Percentiles rank a stretch among this genome's conserved stretches.
Evolutionary conservation across 2,329 filamentous ascomycete genomes (phyloP).

Genomic region (Penicillium sp.): DNA sequence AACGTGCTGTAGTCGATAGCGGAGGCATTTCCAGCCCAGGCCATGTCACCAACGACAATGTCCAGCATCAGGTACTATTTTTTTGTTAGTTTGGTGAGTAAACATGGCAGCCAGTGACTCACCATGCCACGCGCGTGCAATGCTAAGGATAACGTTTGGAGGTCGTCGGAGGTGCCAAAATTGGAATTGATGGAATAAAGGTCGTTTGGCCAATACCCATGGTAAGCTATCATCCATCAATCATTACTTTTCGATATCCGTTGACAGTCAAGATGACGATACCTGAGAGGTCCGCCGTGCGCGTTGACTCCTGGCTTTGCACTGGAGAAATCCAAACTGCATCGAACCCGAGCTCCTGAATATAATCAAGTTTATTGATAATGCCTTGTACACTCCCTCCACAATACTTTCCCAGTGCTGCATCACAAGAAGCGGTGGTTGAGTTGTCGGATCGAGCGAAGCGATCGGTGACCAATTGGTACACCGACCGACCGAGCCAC

Average conservation of each 20-base stretch:
- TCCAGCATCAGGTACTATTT: slow-evolving; percentile 60
- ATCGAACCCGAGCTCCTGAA: slow-evolving; percentile 51
- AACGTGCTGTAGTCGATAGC: slow-evolving; percentile 29
- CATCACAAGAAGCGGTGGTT: slow-evolving; percentile 35
- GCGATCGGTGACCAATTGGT: slow-evolving; percentile 48
- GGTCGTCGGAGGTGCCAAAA: slow-evolving; percentile 62
- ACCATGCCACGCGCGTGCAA: slow-evolving; percentile 58
- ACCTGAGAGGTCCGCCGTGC: slow-evolving; percentile 37
- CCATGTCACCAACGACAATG: slow-evolving; percentile 45
- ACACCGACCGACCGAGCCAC: slow-evolving; percentile 47
- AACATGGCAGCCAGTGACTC: not conserved
- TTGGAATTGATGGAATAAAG: slow-evolving; percentile 57
- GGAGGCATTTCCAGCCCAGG: slow-evolving; percentile 18
- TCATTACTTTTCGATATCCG: slow-evolving; percentile 38
- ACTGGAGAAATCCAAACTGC: slow-evolving; percentile 54
- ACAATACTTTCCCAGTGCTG: slow-evolving; percentile 42
- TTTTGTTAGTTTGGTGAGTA: not conserved
- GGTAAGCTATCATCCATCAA: slow-evolving; percentile 10
- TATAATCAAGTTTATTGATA: slow-evolving; percentile 51
- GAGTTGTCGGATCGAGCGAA: slow-evolving; percentile 45
- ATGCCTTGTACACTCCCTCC: slow-evolving; percentile 52
- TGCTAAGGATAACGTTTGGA: slow-evolving; percentile 58
- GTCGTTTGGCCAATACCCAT: slow-evolving; percentile 14
- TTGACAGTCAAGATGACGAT: slow-evolving; percentile 53
- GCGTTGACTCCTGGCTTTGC: slow-evolving; percentile 38